phyloP scores from a whole-genome alignment of 345 rosid species.

The Brassica juncea region DNA sequence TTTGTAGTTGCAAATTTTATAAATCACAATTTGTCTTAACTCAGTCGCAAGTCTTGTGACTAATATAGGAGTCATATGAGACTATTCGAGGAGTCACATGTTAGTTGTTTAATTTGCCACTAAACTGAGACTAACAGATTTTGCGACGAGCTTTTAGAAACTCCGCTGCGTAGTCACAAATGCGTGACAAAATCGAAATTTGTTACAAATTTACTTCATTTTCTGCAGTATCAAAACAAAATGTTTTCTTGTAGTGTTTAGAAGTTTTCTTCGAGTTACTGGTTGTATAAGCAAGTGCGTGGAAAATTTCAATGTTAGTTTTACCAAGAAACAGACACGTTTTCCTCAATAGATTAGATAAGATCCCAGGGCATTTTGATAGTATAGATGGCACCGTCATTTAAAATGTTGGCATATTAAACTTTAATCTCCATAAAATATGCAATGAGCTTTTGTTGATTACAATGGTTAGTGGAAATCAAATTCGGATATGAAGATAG shows the following conservation, averaged over 20 bases:
- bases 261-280: slow-evolving; percentile 12
- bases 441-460: background rate
- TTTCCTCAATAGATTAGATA: slow-evolving; percentile 15
- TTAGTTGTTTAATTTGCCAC: too few relatives aligned
- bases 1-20: too few relatives aligned
- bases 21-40: too few relatives aligned
- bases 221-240: too few relatives aligned
- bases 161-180: too few relatives aligned
- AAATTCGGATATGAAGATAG: background rate
- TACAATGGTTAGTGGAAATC: background rate
- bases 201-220: too few relatives aligned
- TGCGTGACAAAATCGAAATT: too few relatives aligned
- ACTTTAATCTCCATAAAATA: background rate
- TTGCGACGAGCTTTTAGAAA: too few relatives aligned
- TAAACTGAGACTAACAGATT: too few relatives aligned
- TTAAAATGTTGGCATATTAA: background rate
- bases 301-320: slow-evolving; percentile 15
- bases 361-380: background rate
- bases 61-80: too few relatives aligned
- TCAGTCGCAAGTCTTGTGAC: too few relatives aligned
- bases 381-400: background rate
- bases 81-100: too few relatives aligned
- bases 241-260: background rate
- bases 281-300: slow-evolving; percentile 25
- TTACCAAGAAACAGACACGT: slow-evolving; percentile 31